These are phyloP conservation scores for Aspergillus nomiae DNA, from an alignment of 2,329 filamentous ascomycete genomes.

Conservation along the genomic window DNA sequence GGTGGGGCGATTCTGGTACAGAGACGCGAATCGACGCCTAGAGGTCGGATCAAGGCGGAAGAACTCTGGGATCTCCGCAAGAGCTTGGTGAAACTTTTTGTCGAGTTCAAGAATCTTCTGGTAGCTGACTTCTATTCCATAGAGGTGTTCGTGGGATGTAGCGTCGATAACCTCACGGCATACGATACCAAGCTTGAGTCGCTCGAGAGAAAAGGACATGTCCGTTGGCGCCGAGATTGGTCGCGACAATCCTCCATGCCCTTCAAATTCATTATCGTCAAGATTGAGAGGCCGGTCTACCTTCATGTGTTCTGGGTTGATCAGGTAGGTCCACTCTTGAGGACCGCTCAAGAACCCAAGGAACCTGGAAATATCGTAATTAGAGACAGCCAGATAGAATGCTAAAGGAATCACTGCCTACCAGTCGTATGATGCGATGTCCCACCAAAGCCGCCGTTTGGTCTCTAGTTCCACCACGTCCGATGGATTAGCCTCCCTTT, in stretches of 20 bases:
- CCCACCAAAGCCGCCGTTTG: conserved; percentile 48
- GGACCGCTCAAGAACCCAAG: conserved; percentile 45
- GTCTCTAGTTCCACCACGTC: conserved; percentile 37
- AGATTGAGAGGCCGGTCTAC: conserved; percentile 46
- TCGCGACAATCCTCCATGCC: conserved; percentile 19
- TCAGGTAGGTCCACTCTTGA: conserved; percentile 47
- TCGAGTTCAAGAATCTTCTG: conserved; percentile 43
- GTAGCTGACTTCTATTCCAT: conserved; percentile 34
- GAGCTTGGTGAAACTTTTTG: conserved; percentile 33
- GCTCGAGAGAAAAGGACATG: conserved; percentile 49
- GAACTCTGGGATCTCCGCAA: conserved; percentile 37
- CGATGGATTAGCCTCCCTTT: conserved; percentile 15
- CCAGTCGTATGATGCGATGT: conserved; percentile 48
- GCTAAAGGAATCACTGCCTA: conserved; percentile 17
- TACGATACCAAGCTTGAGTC: conserved; percentile 43
- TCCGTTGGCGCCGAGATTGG: conserved; percentile 42
- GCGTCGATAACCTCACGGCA: conserved; percentile 46
- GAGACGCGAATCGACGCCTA: conserved; percentile 24
- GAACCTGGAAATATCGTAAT: conserved; percentile 29
- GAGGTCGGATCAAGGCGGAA: conserved; percentile 38
- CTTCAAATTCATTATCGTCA: conserved; percentile 41
- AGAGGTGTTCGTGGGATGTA: conserved; percentile 28
- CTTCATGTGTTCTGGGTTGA: conserved; percentile 45
- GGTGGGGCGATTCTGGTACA: conserved; percentile 32
- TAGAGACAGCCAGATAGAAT: not conserved